Evolutionary conservation across 306 rosid species (phyloP).

Genomic region (Quercus parvula): DNA sequence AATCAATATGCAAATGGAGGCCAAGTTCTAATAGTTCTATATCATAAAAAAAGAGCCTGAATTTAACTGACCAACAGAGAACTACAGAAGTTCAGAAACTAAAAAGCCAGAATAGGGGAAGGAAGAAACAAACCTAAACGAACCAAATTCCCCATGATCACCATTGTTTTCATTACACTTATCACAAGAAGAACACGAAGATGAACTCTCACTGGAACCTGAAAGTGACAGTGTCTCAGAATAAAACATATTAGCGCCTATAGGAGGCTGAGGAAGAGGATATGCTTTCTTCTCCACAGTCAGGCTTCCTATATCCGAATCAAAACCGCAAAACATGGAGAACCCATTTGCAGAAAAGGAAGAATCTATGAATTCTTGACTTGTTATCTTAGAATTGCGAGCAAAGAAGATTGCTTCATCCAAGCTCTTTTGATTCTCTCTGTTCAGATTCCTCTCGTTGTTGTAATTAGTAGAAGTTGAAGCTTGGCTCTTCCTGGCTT

Average conservation of each 20-base stretch:
- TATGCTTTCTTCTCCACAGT: neutral
- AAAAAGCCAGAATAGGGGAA: too few relatives aligned
- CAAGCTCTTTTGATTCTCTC: neutral
- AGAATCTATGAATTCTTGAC: neutral
- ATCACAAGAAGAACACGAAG: too few relatives aligned
- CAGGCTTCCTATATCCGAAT: neutral
- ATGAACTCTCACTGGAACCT: too few relatives aligned
- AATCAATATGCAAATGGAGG: too few relatives aligned
- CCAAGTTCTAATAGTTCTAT: too few relatives aligned
- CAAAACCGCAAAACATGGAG: neutral
- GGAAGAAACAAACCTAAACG: too few relatives aligned
- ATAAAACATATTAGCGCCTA: neutral
- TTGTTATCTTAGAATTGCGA: neutral
- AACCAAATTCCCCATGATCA: too few relatives aligned
- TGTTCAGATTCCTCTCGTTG: neutral
- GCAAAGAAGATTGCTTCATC: neutral
- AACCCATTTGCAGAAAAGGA: neutral
- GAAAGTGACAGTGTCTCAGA: too few relatives aligned
- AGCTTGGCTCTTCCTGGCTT: neutral
- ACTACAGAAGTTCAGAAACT: too few relatives aligned
- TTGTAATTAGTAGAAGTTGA: neutral
- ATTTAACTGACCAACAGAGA: too few relatives aligned
- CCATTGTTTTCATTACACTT: too few relatives aligned
- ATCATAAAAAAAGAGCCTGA: too few relatives aligned
- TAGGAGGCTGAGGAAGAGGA: neutral